phyloP scores from a whole-genome alignment of 768 basidiomycete genomes.

The Rhizopogon rudus region DNA sequence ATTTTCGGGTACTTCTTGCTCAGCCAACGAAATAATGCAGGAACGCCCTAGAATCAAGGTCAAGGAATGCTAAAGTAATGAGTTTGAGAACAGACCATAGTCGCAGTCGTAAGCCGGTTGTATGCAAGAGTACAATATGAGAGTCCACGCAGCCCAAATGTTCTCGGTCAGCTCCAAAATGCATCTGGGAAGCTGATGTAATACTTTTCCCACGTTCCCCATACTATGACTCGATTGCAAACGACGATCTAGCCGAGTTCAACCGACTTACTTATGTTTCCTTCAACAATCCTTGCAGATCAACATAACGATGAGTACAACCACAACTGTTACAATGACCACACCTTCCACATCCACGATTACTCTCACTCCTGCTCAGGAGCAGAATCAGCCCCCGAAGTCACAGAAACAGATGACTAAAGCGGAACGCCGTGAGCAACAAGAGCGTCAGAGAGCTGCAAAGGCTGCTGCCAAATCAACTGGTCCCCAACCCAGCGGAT shows the following conservation, averaged over 20 bases:
- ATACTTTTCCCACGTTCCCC: conserved; percentile 3
- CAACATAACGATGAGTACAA: conserved; percentile 1
- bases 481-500: conserved; percentile 11
- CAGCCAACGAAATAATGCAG: conserved; percentile 96
- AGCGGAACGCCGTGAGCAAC: conserved; percentile 73
- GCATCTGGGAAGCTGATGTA: conserved; percentile 1
- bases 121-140: neutral
- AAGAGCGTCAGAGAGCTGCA: conserved; percentile 78
- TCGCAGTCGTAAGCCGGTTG: neutral
- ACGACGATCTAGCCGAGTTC: neutral
- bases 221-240: conserved; percentile 3
- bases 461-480: conserved; percentile 48
- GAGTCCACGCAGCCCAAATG: neutral
- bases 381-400: conserved; percentile 19
- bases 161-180: neutral
- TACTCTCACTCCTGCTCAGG: neutral
- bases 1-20: conserved; percentile 99
- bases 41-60: conserved; percentile 72
- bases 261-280: neutral
- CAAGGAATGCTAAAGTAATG: neutral
- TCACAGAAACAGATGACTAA: conserved; percentile 76
- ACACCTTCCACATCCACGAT: neutral
- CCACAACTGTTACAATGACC: neutral
- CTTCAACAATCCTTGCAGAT: neutral
- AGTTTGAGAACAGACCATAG: neutral